Conservation (phyloP, 306 rosid genomes). For the Acacia confusa region DNA sequence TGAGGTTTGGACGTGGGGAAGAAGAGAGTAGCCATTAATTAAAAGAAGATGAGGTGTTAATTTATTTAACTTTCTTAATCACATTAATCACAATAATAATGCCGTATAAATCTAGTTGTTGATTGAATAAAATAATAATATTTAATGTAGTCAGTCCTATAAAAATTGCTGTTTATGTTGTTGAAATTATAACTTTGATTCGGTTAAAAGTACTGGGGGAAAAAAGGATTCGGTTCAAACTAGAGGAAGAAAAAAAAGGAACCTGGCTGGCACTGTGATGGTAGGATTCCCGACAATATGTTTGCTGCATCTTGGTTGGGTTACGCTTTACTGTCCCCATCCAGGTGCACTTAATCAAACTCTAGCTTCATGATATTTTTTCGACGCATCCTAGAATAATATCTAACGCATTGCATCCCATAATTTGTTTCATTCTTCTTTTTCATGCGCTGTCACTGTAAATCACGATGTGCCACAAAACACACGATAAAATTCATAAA, state of each 20-base stretch:
- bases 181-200: too few relatives aligned
- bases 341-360: not conserved
- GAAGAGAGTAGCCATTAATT: conserved; percentile 42
- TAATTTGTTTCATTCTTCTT: too few relatives aligned
- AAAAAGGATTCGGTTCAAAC: too few relatives aligned
- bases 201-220: too few relatives aligned
- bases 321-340: not conserved
- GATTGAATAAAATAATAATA: too few relatives aligned
- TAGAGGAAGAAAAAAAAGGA: not conserved
- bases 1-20: conserved; percentile 13
- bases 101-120: too few relatives aligned
- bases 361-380: not conserved
- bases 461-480: not conserved
- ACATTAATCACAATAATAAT: too few relatives aligned
- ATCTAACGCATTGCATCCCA: not conserved
- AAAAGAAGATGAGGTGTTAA: not conserved
- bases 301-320: not conserved
- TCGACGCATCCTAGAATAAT: not conserved
- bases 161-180: too few relatives aligned
- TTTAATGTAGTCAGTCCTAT: too few relatives aligned
- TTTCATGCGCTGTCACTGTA: not conserved
- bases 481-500: too few relatives aligned
- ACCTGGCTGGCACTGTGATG: not conserved
- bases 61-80: too few relatives aligned
- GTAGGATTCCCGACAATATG: not conserved